Percentiles rank a stretch among this genome's conserved stretches.
These are phyloP conservation scores for Bisporella sp. DNA, from an alignment of 2,329 filamentous ascomycete genomes.

Conservation along the genomic window DNA sequence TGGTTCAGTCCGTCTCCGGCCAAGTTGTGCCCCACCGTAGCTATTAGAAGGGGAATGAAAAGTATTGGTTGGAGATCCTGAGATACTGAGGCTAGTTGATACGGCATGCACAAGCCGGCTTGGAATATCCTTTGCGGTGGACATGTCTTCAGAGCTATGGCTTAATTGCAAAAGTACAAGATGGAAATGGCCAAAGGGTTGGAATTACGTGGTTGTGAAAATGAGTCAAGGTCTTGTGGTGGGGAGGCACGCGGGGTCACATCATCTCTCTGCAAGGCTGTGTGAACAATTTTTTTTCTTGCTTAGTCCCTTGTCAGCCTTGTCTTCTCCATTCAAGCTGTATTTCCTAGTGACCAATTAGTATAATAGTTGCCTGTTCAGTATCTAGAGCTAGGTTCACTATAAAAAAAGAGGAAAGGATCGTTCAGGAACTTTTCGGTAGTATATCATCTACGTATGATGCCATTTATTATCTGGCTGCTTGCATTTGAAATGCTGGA, in stretches of 20 bases:
- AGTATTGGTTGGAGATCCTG: constrained; percentile 65
- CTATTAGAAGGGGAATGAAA: constrained; percentile 71
- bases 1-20: constrained; percentile 33
- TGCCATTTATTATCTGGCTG: not conserved
- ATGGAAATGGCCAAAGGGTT: too few relatives aligned
- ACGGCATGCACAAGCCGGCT: constrained; percentile 32
- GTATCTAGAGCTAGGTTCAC: too few relatives aligned
- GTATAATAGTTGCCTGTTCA: too few relatives aligned
- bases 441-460: too few relatives aligned
- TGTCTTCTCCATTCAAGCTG: not conserved
- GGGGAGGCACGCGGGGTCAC: too few relatives aligned
- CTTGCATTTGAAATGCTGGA: not conserved
- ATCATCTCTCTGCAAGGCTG: too few relatives aligned
- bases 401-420: too few relatives aligned
- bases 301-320: not conserved
- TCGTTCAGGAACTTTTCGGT: too few relatives aligned
- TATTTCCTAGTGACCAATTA: too few relatives aligned
- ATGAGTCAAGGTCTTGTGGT: too few relatives aligned
- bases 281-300: not conserved
- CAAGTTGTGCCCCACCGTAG: constrained; percentile 44
- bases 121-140: constrained; percentile 41
- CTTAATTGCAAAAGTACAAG: too few relatives aligned
- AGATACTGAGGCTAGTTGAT: constrained; percentile 60
- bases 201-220: too few relatives aligned
- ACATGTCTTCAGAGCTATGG: constrained; percentile 11